phyloP scores from a whole-genome alignment of 768 basidiomycete genomes.

The Lanmaoa rubissima region DNA sequence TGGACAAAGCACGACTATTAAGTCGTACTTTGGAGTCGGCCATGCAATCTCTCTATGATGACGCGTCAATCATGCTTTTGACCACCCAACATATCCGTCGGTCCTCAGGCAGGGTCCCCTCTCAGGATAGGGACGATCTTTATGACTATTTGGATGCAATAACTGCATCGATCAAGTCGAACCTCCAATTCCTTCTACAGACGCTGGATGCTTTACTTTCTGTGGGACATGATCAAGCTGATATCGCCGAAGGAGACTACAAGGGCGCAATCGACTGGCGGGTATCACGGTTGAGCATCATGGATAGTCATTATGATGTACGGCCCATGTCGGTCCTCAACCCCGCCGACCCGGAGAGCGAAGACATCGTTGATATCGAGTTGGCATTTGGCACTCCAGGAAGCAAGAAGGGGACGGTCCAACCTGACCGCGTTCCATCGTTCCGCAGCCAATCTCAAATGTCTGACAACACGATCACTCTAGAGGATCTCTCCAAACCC shows the following conservation, averaged over 20 bases:
- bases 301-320: constrained; percentile 49
- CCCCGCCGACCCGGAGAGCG: constrained; percentile 40
- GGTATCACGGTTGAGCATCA: constrained; percentile 65
- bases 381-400: constrained; percentile 45
- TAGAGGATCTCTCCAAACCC: constrained; percentile 25
- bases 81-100: constrained; percentile 46
- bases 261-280: constrained; percentile 76
- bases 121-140: constrained; percentile 21
- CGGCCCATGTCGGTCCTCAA: constrained; percentile 39
- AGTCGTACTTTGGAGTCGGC: constrained; percentile 69
- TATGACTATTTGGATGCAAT: constrained; percentile 50
- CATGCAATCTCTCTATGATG: constrained; percentile 74
- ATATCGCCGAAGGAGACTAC: constrained; percentile 67
- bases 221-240: constrained; percentile 69
- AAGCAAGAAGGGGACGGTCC: constrained; percentile 27
- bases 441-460: constrained; percentile 35
- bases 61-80: constrained; percentile 58
- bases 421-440: constrained; percentile 26
- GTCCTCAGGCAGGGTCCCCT: neutral
- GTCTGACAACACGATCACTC: constrained; percentile 35
- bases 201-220: constrained; percentile 61
- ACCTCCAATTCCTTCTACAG: constrained; percentile 54
- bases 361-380: constrained; percentile 60
- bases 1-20: constrained; percentile 65
- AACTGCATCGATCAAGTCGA: constrained; percentile 51